Evolutionary conservation across 2,329 filamentous ascomycete species (phyloP), one percentile per base, ranked within the genome.

Genomic region (Fusarium scirpi): DNA sequence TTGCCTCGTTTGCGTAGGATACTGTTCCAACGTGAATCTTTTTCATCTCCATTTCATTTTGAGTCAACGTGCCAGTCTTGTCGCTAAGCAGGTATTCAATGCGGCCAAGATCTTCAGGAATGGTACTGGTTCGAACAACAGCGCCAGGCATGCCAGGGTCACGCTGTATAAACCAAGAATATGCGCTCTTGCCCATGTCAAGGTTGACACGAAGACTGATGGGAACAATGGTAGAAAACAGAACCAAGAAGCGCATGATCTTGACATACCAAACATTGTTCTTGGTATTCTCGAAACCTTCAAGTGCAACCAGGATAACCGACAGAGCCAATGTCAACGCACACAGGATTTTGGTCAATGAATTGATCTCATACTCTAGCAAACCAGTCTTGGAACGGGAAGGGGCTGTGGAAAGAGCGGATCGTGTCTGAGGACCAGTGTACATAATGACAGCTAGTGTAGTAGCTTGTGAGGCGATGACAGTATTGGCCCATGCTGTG

Each of bases 211-310:
- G 92, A 72, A 99, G 85, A 81, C 94, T 97, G 80, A 99, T 98
- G 2, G 96, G 96, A 27, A 99, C 97, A 76, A 99, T 99, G 0
- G 95, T 98, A n/a, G 95, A 98, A 84, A 99, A 99, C 2, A 99
- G 85, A 65, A 99, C 97, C 69, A 99, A 83, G 78, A 98, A 99
- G n/a, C 95, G 91, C 90, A 97, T 96, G 75, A 98, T 97, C 70
- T 97, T 95, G 72, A 98, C 90, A 79, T 98, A 99, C 96, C 96
- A 99, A 25, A 87, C 83, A 57, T 89, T 87, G 22, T 86, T 88
- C 57, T 89, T 85, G 3, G 88, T 89, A 70, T 85, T 87, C 48
- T 90, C 85, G 69, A 97, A 96, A 0, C 93, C 91, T 79, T 98
- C 91, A 4, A 98, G 82, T 0, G 93, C 94, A 8, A 99, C 96